Evolutionary conservation across 441 rosid species (phyloP).

Genomic region (Erysimum pusillum): DNA sequence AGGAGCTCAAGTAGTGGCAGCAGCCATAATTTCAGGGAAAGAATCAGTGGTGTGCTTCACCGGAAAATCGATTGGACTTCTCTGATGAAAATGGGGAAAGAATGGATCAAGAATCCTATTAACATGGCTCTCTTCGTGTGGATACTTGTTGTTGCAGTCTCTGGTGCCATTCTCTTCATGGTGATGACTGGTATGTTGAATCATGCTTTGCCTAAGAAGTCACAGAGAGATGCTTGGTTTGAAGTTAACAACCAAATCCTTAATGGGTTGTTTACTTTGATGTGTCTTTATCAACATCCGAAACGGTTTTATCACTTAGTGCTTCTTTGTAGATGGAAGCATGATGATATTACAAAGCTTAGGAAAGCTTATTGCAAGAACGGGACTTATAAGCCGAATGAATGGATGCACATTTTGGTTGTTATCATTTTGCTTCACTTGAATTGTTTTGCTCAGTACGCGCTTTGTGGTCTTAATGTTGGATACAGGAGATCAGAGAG

Average conservation of each 20-base stretch:
- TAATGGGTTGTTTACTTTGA: constrained; percentile 85
- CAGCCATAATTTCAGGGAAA: constrained; percentile 60
- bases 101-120: constrained; percentile 82
- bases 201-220: constrained; percentile 63
- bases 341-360: constrained; percentile 67
- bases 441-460: constrained; percentile 95
- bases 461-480: constrained; percentile 83
- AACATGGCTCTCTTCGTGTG: constrained; percentile 84
- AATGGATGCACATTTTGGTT: constrained; percentile 88
- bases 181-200: constrained; percentile 97
- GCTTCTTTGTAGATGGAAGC: constrained; percentile 83
- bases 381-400: constrained; percentile 85
- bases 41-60: constrained; percentile 60
- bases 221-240: constrained; percentile 83
- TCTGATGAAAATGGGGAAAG: constrained; percentile 61
- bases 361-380: constrained; percentile 85
- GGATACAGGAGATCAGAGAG: constrained; percentile 83
- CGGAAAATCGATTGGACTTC: constrained; percentile 75
- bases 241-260: constrained; percentile 96
- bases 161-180: constrained; percentile 90
- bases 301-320: constrained; percentile 82
- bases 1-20: constrained; percentile 42
- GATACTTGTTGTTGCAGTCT: constrained; percentile 77
- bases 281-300: constrained; percentile 93
- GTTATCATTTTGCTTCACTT: constrained; percentile 76